Base-by-base conservation (phyloP, 148 eudicot genomes). In the Camellia lanceoleosa region DNA sequence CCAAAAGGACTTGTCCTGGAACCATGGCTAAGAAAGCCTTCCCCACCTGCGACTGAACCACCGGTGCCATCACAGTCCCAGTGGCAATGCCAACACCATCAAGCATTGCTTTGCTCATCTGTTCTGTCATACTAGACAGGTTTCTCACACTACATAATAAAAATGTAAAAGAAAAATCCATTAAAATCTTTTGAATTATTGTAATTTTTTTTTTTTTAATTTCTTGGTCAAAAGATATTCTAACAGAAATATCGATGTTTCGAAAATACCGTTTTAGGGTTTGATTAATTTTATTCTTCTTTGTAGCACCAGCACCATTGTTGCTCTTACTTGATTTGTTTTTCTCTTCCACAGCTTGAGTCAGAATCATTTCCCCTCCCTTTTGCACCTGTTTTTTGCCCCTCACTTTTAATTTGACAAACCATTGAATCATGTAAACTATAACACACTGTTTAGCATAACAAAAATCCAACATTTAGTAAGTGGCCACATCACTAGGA, bases 1-100 rank as follows among this genome's bases (percentile, higher is more conserved):
- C 98, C 75, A 94, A 85, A 78, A 92, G 85, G 58, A 92, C 91
- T 80, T 94, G 90, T 30, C 98, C 98, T 8, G 97, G 98, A 86
- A 91, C 87, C 93, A 92, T 87, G 80, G 90, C 65, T n/a, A 92
- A 78, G 82, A 94, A 86, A 3, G 90, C 84, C 60, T 87, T 89
- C 55, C 98, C 98, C 3, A 91, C 86, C 86, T 89, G 87, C 11
- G 98, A 92, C 49, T 87, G 83, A 79, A 94, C 92, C 80, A 92
- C 81, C 0, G 98, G 94, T 66, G 78, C 86, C 91, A 92, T 92
- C 30, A 90, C 88, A 55, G 97, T 91, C 2, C 98, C 95, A 12
- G 88, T 89, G 59, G 87, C 97, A 30, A 92, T 80, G 14, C 95
- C 98, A 30, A 91, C 89, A 59, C 92, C 98, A 78, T 91, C 82